Conservation (phyloP, 768 basidiomycete species). For the Gymnopilus junonius region DNA sequence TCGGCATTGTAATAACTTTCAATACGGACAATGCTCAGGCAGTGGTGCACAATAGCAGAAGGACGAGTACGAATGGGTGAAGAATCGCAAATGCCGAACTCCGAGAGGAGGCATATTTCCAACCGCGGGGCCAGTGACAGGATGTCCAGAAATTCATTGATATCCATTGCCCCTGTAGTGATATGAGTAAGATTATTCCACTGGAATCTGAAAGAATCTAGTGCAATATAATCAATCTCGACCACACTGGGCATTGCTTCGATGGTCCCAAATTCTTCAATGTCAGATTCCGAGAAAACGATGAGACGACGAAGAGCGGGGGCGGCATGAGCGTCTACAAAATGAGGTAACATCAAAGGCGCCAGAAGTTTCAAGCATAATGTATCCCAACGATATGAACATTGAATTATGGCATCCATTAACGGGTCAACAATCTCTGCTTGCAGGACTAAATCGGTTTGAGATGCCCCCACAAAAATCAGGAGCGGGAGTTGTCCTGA, state of each 20-base stretch:
- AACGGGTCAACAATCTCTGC: not conserved
- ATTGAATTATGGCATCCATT: not conserved
- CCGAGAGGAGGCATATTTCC: not conserved
- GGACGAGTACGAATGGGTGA: not conserved
- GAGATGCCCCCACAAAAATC: not conserved
- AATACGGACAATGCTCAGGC: not conserved
- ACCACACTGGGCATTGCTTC: not conserved
- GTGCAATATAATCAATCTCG: not conserved
- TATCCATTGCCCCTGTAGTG: not conserved
- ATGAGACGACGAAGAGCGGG: not conserved
- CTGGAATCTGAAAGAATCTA: not conserved
- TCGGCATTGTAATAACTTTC: not conserved
- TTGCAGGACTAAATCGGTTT: not conserved
- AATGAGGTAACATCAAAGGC: not conserved
- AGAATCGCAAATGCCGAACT: not conserved
- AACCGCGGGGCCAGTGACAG: not conserved
- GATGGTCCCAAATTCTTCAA: not conserved
- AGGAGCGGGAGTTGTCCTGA: slow-evolving; percentile 9
- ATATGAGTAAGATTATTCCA: not conserved
- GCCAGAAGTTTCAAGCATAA: not conserved
- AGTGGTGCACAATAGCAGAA: not conserved
- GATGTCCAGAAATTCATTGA: not conserved
- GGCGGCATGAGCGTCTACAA: not conserved
- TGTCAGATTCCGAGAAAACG: not conserved
- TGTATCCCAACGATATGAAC: not conserved